Conservation (phyloP, 345 rosid species). For the Linum tenue region DNA sequence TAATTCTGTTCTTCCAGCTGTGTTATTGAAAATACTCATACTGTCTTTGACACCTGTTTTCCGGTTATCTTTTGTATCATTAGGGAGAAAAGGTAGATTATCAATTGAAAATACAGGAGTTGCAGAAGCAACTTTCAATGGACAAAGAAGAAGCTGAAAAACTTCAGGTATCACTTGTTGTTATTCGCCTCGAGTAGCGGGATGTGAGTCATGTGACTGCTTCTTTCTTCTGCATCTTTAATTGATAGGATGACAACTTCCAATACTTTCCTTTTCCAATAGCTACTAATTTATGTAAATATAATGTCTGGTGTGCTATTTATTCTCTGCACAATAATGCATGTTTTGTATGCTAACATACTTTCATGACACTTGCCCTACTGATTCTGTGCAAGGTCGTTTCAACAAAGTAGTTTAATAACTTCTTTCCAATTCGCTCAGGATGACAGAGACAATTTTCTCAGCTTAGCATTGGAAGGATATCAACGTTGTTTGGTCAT, state of each 20-base stretch:
- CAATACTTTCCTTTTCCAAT: no score
- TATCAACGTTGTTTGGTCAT: constrained; percentile 75
- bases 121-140: constrained; percentile 78
- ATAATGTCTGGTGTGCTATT: background rate
- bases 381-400: background rate
- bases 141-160: constrained; percentile 83
- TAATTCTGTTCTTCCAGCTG: background rate
- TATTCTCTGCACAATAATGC: background rate
- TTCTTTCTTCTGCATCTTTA: background rate
- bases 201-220: background rate
- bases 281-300: no score
- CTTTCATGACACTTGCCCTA: background rate
- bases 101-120: constrained; percentile 67
- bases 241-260: background rate
- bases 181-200: background rate
- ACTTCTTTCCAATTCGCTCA: constrained; percentile 23
- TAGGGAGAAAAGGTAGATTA: constrained; percentile 79
- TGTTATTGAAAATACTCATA: background rate
- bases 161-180: constrained; percentile 43
- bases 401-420: constrained; percentile 7
- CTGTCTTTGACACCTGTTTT: background rate
- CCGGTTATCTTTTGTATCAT: background rate
- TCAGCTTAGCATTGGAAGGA: constrained; percentile 81
- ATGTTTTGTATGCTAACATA: background rate
- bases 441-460: constrained; percentile 91